phyloP scores from a whole-genome alignment of 176 grass and related monocot species.

The Aegilops tauschii region DNA sequence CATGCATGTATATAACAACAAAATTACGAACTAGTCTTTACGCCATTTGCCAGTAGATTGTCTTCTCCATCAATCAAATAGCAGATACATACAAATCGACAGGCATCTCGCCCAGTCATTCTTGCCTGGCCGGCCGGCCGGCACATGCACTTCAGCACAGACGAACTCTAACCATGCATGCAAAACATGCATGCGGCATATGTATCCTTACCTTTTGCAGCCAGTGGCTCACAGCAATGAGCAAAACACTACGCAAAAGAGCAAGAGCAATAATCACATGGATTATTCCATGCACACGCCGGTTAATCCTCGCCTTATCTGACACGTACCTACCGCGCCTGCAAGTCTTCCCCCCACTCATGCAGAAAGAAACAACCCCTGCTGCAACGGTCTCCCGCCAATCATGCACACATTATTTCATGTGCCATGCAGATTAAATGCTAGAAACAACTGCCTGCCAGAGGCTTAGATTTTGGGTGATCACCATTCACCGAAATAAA shows the following conservation, averaged over 20 bases:
- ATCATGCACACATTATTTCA: constrained; percentile 72
- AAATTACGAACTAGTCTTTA: constrained; percentile 11
- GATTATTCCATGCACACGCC: constrained; percentile 35
- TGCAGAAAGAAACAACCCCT: constrained; percentile 54
- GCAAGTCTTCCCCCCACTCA: constrained; percentile 73
- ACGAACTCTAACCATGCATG: neutral
- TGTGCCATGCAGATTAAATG: constrained; percentile 23
- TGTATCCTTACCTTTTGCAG: neutral
- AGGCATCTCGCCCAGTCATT: constrained; percentile 3
- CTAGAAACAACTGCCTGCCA: constrained; percentile 9
- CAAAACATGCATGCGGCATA: neutral
- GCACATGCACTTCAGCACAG: neutral
- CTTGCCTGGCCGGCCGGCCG: neutral
- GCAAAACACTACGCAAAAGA: constrained; percentile 13
- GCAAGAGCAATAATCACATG: constrained; percentile 34
- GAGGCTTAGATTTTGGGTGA: neutral
- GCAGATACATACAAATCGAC: neutral
- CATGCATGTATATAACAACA: constrained; percentile 27
- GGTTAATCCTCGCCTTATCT: constrained; percentile 23
- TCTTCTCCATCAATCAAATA: constrained; percentile 30
- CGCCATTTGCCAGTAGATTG: constrained; percentile 28
- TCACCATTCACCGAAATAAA: neutral
- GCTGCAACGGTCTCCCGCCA: constrained; percentile 39
- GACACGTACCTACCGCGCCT: constrained; percentile 35
- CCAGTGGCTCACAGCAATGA: constrained; percentile 17